These are phyloP conservation scores for Lactarius hengduanensis DNA, from an alignment of 768 basidiomycete genomes.

Conservation along the genomic window DNA sequence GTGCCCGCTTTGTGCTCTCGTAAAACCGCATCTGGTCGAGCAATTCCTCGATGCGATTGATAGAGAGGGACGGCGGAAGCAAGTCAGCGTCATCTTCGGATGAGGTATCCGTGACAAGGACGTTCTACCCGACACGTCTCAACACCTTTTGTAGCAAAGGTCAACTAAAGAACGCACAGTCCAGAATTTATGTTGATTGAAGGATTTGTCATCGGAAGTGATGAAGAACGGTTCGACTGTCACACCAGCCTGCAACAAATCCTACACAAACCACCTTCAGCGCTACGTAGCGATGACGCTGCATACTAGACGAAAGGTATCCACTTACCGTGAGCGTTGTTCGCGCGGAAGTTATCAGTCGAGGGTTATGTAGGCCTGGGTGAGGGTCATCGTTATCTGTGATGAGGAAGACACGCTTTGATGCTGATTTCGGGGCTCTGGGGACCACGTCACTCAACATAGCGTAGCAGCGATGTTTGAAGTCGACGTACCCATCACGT, in stretches of 20 bases:
- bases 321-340: constrained; percentile 64
- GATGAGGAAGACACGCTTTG: constrained; percentile 91
- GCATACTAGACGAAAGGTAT: neutral
- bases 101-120: constrained; percentile 55
- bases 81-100: constrained; percentile 49
- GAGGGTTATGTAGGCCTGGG: constrained; percentile 51
- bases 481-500: constrained; percentile 66
- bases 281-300: constrained; percentile 2
- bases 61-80: constrained; percentile 69
- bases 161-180: constrained; percentile 44
- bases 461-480: neutral
- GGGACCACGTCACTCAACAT: neutral
- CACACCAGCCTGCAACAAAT: constrained; percentile 76
- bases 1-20: constrained; percentile 79
- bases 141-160: neutral
- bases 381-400: constrained; percentile 87
- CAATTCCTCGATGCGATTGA: constrained; percentile 74
- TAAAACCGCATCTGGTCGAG: constrained; percentile 77
- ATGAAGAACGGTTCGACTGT: constrained; percentile 90
- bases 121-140: constrained; percentile 44
- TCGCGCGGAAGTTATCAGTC: constrained; percentile 64
- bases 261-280: constrained; percentile 44
- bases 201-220: constrained; percentile 59
- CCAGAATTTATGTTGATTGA: constrained; percentile 76
- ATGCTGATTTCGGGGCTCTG: constrained; percentile 82